Evolutionary conservation across 2,329 filamentous ascomycete species (phyloP).

Genomic region (Curvularia spicifera): DNA sequence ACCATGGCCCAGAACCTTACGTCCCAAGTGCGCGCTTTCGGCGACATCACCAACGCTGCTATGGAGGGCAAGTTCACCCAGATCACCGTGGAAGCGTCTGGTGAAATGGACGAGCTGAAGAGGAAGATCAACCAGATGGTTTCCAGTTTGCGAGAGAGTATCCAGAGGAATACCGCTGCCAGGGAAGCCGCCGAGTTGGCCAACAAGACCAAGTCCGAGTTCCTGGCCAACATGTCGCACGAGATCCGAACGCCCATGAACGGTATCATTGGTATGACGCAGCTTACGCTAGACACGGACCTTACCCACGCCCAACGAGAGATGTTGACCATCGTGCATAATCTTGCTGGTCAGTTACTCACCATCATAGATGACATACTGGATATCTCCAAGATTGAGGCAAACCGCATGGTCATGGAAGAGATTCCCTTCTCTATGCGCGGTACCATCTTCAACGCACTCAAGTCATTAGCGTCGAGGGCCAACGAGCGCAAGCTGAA

Average conservation of each 20-base stretch:
- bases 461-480: conserved; percentile 96
- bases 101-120: conserved; percentile 99
- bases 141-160: conserved; percentile 91
- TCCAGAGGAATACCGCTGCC: conserved; percentile 93
- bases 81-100: conserved; percentile 94
- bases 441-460: conserved; percentile 93
- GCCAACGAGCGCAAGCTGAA: conserved; percentile 95
- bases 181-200: conserved; percentile 95
- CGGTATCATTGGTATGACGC: conserved; percentile 97
- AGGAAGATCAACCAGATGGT: conserved; percentile 99
- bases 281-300: conserved; percentile 91
- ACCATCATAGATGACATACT: conserved; percentile 90
- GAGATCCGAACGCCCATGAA: conserved; percentile 98
- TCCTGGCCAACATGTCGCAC: conserved; percentile 98
- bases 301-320: conserved; percentile 94
- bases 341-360: conserved; percentile 90
- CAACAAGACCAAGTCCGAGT: conserved; percentile 98
- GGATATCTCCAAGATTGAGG: conserved; percentile 81
- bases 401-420: conserved; percentile 97
- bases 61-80: conserved; percentile 98
- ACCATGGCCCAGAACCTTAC: conserved; percentile 86
- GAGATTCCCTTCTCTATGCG: conserved; percentile 95
- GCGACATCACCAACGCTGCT: conserved; percentile 96
- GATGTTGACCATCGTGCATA: conserved; percentile 98
- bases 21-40: conserved; percentile 96